Conservation (phyloP, 2,329 filamentous ascomycete species). For the Phialophora chinensis region DNA sequence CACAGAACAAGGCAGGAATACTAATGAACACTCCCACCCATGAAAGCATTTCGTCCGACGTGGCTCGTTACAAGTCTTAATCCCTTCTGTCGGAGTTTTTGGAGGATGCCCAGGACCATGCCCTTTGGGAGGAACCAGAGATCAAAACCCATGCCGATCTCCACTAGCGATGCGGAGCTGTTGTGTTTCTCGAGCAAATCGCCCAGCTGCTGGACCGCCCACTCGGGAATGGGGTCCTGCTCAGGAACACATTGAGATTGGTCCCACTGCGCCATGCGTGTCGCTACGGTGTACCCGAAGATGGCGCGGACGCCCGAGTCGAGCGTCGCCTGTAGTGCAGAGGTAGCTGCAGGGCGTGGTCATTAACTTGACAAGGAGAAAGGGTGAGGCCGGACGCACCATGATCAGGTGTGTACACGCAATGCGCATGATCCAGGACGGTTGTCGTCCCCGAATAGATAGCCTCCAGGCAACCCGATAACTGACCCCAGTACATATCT, state of each 20-base stretch:
- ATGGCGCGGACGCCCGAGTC: conserved; percentile 43
- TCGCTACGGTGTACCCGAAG: conserved; percentile 40
- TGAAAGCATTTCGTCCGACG: conserved; percentile 40
- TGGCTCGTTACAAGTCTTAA: conserved; percentile 42
- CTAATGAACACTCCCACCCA: conserved; percentile 19
- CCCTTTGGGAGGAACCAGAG: conserved; percentile 40
- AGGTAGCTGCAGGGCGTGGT: conserved; percentile 34
- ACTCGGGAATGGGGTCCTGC: conserved; percentile 38
- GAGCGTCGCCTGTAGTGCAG: conserved; percentile 40
- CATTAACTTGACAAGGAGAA: background rate
- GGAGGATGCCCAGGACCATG: conserved; percentile 37
- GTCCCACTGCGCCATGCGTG: conserved; percentile 39
- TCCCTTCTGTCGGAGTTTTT: conserved; percentile 32
- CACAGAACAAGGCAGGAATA: background rate
- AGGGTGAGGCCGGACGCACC: conserved; percentile 40
- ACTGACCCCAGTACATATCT: conserved; percentile 53
- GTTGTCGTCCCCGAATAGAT: conserved; percentile 37
- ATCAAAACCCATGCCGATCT: conserved; percentile 44
- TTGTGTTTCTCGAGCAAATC: conserved; percentile 28
- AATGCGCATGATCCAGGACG: conserved; percentile 45
- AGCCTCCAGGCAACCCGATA: conserved; percentile 32
- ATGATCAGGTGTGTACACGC: conserved; percentile 39
- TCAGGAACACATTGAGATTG: conserved; percentile 32
- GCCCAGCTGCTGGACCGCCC: conserved; percentile 39
- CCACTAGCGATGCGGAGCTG: conserved; percentile 36